These are phyloP conservation scores for Monosporozyma servazzii DNA, from an alignment of 805 yeast species.

Conservation along the genomic window DNA sequence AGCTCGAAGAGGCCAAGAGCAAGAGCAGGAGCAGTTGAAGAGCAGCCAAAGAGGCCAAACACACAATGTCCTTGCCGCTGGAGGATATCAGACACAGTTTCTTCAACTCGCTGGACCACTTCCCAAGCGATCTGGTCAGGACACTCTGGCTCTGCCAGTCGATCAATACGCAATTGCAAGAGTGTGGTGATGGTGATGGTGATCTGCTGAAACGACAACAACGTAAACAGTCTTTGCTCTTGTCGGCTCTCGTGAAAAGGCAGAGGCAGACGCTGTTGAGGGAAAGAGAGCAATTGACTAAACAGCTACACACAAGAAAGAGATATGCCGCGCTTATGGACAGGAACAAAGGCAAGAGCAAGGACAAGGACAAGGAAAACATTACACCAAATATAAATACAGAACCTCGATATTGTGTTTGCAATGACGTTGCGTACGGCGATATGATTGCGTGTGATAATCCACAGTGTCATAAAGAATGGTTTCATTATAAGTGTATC, in stretches of 20 bases:
- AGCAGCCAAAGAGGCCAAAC: too few species aligned
- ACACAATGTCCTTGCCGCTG: not conserved
- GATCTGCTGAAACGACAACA: not conserved
- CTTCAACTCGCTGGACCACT: conserved; percentile 33
- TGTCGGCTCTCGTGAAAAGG: not conserved
- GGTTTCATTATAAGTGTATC: conserved; percentile 78
- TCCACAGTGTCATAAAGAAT: conserved; percentile 56
- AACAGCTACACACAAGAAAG: not conserved
- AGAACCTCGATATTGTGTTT: conserved; percentile 34
- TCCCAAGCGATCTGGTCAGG: conserved; percentile 36
- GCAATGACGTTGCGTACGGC: conserved; percentile 46
- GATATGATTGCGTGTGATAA: conserved; percentile 90
- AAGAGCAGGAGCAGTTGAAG: too few species aligned
- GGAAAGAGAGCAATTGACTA: not conserved
- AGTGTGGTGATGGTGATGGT: not conserved
- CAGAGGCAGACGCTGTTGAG: not conserved
- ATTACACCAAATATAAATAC: not conserved
- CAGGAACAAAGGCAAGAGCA: too few species aligned
- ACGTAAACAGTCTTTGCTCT: not conserved
- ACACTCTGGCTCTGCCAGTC: not conserved
- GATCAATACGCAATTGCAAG: not conserved
- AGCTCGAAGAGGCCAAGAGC: too few species aligned
- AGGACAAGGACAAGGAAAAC: too few species aligned
- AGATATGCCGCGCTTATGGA: not conserved
- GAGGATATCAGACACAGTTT: conserved; percentile 34